Base-by-base conservation (phyloP, 371 early-diverging fungal species). In the Circinella umbellata region DNA sequence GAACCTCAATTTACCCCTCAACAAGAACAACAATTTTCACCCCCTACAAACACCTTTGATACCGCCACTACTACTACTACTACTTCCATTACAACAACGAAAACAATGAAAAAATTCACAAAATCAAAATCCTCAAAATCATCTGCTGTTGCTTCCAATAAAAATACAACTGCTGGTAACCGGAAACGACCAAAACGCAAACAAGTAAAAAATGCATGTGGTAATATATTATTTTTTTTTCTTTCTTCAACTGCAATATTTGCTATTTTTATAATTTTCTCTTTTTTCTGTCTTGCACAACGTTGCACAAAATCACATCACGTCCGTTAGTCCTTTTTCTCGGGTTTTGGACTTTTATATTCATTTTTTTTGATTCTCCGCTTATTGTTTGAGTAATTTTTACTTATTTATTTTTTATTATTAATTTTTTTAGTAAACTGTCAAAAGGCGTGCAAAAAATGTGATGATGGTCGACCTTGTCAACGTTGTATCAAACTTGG, bases 391-490 rank as follows among this genome's bases (percentile, higher is more conserved):
- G 9, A 15, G 11, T 47, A 51, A 51, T 15, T 51, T n/a, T n/a
- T n/a, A n/a, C n/a, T n/a, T 51, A 51, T 51, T 13, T 51, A 13
- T 51, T 51, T 38, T 35, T 49, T 63, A 39, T 62, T 66, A 27
- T 42, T 66, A 37, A 36, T 59, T n/a, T 18, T 54, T 17, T n/a
- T 72, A 88, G 93, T 92, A 63, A 94, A 96, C 72, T 96, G 97
- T 73, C 94, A 95, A 84, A 91, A 91, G 72, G 95, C 96, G 0
- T 96, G 97, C 80, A 96, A 96, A 77, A 96, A 95, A 78, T 96
- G 97, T 76, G 95, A 94, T 71, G 91, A 95, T 65, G 89, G 86
- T 35, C 84, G 97, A 66, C 97, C 97, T 4, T 96, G 97, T 74
- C 81, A 85, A 68, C 91, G 97, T 36, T 96, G 97, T 70, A 78